Conservation (phyloP, 306 rosid species). For the Oxytropis ochrocephala region DNA sequence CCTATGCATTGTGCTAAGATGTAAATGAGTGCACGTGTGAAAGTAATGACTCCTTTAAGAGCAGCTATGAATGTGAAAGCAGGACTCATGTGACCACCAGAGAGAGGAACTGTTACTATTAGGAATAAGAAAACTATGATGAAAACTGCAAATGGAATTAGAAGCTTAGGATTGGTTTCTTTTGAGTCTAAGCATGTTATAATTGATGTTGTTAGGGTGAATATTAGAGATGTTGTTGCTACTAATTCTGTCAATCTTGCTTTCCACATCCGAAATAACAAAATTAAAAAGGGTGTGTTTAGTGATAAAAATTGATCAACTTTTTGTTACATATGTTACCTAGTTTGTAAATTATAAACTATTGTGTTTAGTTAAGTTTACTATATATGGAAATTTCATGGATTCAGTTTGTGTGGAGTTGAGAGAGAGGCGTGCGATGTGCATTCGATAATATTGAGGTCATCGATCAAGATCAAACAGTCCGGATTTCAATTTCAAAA, state of each 20-base stretch:
- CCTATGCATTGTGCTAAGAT: conserved; percentile 50
- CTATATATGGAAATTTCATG: too few relatives aligned
- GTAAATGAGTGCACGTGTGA: conserved; percentile 27
- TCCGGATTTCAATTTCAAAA: too few relatives aligned
- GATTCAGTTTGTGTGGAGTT: too few relatives aligned
- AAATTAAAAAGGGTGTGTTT: too few relatives aligned
- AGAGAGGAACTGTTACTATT: conserved; percentile 46
- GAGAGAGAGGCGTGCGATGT: too few relatives aligned
- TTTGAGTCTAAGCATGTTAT: conserved; percentile 56
- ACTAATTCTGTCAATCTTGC: conserved; percentile 47
- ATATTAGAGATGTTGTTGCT: conserved; percentile 43
- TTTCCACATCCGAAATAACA: conserved; percentile 47
- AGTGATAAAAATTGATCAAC: too few relatives aligned
- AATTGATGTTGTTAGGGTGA: conserved; percentile 42
- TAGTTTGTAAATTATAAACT: too few relatives aligned
- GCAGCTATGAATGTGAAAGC: conserved; percentile 49
- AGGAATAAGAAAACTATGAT: conserved; percentile 54
- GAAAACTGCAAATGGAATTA: conserved; percentile 62
- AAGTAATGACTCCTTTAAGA: conserved; percentile 19
- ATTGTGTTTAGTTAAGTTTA: too few relatives aligned
- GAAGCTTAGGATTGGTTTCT: conserved; percentile 35
- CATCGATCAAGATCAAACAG: too few relatives aligned
- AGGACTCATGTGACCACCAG: conserved; percentile 67
- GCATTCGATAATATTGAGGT: too few relatives aligned
- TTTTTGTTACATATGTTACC: too few relatives aligned